Percentiles rank a stretch among this genome's conserved stretches.
Evolutionary conservation across 495 filamentous ascomycete species (phyloP).

Genomic region (Lasiosphaeris hirsuta): DNA sequence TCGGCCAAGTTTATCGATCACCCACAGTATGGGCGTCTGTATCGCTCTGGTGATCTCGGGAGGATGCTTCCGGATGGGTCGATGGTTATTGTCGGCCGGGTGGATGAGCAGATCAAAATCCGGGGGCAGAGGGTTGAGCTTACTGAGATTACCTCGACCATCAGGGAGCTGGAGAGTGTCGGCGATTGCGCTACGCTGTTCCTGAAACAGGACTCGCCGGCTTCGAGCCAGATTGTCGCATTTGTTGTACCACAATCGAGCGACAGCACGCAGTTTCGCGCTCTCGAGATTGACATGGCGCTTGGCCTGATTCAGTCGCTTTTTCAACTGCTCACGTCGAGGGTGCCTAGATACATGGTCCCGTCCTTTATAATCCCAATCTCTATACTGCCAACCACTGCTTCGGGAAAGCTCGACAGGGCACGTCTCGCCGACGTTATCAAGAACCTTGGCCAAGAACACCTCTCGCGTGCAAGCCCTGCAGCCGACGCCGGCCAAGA

Average conservation of each 20-base stretch:
- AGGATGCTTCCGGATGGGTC: slow-evolving; percentile 67
- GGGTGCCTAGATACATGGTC: slow-evolving; percentile 64
- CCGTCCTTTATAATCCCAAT: slow-evolving; percentile 67
- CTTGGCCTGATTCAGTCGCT: slow-evolving; percentile 30
- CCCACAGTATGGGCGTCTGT: slow-evolving; percentile 61
- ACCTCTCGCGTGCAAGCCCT: slow-evolving; percentile 23
- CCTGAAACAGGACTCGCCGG: slow-evolving; percentile 24
- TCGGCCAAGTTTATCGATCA: slow-evolving; percentile 61
- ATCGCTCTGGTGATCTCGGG: slow-evolving; percentile 69
- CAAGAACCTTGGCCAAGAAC: slow-evolving; percentile 12
- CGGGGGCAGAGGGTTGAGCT: slow-evolving; percentile 77
- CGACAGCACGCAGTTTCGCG: slow-evolving; percentile 16
- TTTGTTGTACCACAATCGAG: slow-evolving; percentile 51
- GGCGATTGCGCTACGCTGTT: slow-evolving; percentile 54
- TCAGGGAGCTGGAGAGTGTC: slow-evolving; percentile 44
- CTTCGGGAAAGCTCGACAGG: slow-evolving; percentile 60
- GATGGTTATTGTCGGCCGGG: slow-evolving; percentile 67
- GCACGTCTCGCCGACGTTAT: slow-evolving; percentile 18
- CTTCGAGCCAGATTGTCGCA: slow-evolving; percentile 48
- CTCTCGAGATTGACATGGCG: slow-evolving; percentile 24
- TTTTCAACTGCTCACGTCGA: slow-evolving; percentile 37
- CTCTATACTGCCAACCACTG: slow-evolving; percentile 57
- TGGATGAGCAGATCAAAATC: slow-evolving; percentile 79
- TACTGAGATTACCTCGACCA: slow-evolving; percentile 64
- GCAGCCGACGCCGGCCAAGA: slow-evolving; percentile 20